Base-by-base conservation (phyloP, 371 early-diverging fungal species). In the Actinomortierella ambigua region DNA sequence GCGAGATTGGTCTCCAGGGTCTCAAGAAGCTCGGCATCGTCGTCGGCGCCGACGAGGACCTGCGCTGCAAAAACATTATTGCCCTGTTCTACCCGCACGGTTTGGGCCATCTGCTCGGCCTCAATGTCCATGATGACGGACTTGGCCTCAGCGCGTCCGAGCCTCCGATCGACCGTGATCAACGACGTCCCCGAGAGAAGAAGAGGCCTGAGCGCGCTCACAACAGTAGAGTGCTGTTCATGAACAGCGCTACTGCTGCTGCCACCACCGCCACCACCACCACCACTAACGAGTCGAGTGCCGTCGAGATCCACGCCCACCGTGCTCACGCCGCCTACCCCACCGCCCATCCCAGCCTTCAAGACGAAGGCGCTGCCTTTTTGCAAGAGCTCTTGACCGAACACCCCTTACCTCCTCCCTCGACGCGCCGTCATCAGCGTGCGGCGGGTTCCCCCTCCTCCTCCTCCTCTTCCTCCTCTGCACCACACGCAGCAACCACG, bases 31-130 rank as follows among this genome's bases (percentile, higher is more conserved):
- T 86, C 11, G 93, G 94, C 23, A 88, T 96, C 50, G 79, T 94
- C 34, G 61, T 61, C 34, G 95, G 95, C 62, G 79, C 80, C 17
- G 66, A 85, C 26, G 84, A 87, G 3, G 89, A 88, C 23, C 73
- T 94, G 17, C 39, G 89, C 40, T 83, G 80, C 5, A 80, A 88
- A 65, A 81, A 87, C 65, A 85, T 94, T 26, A 87, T 88, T n/a
- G 92, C 91, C 9, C 84, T 90, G 61, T 95, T 95, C 67, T 93
- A 90, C 86, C 97, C 97, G 23, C 97, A 97, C 53, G 97, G 97
- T 15, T 77, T 89, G 27, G 91, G 67, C 6, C 77, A 73, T 47
- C 81, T 85, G 53, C 76, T 90, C 55, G 93, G 92, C 50, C 77
- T 92, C 56, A 92, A 92, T 76, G 90, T 89, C 0, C 97, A 96